phyloP scores from a whole-genome alignment of 2,329 filamentous ascomycete species.

The Alternaria arbusti region DNA sequence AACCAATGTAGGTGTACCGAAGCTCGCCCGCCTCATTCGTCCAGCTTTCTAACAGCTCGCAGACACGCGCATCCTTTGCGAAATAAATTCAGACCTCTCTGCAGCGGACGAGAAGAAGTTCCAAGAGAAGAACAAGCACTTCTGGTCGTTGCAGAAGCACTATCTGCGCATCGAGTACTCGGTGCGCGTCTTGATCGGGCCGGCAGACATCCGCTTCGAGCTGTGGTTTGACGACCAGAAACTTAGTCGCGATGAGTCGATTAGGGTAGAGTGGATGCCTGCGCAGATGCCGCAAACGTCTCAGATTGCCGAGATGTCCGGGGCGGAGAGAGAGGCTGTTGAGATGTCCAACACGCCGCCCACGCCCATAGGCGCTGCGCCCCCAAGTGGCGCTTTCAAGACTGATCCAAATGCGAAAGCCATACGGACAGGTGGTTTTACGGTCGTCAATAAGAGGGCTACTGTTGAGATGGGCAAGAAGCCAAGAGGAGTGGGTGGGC shows the following conservation, averaged over 20 bases:
- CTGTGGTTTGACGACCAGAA: slow-evolving; percentile 48
- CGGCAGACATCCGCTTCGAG: slow-evolving; percentile 49
- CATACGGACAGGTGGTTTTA: background rate
- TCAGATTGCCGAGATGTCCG: slow-evolving; percentile 14
- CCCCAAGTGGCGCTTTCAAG: background rate
- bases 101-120: slow-evolving; percentile 41
- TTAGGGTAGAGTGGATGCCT: slow-evolving; percentile 46
- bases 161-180: slow-evolving; percentile 46
- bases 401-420: slow-evolving; percentile 1
- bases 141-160: slow-evolving; percentile 44
- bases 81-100: slow-evolving; percentile 44
- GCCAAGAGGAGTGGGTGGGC: slow-evolving; percentile 10
- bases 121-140: slow-evolving; percentile 44
- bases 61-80: slow-evolving; percentile 45
- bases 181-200: slow-evolving; percentile 48
- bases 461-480: slow-evolving; percentile 14
- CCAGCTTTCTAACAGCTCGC: background rate
- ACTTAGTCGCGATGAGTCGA: slow-evolving; percentile 41
- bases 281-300: slow-evolving; percentile 14
- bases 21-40: background rate
- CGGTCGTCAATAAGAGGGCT: background rate
- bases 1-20: slow-evolving; percentile 24
- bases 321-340: slow-evolving; percentile 19
- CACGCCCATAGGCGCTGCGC: slow-evolving; percentile 13
- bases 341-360: slow-evolving; percentile 24